Conservation (phyloP, 768 basidiomycete species). For the Mycena vulgaris region DNA sequence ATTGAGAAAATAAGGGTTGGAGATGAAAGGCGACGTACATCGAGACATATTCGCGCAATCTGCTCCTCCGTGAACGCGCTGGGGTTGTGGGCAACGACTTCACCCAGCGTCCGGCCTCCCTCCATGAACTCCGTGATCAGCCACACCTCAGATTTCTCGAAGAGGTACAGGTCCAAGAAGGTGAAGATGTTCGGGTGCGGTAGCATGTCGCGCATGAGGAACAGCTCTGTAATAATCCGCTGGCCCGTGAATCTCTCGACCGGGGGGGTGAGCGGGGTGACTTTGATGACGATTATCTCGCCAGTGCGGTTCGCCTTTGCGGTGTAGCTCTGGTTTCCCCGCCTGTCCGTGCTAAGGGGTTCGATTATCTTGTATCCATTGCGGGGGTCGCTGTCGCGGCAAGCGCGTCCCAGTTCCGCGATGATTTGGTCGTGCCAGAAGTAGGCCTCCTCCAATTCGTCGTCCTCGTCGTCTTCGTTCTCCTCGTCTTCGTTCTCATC, state of each 20-base stretch:
- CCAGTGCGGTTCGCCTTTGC: constrained; percentile 44
- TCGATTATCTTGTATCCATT: constrained; percentile 65
- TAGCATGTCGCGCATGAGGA: constrained; percentile 86
- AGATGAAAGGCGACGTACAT: constrained; percentile 61
- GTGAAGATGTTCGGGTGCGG: constrained; percentile 83
- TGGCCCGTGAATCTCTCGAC: constrained; percentile 79
- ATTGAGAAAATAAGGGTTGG: not conserved
- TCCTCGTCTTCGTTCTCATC: constrained; percentile 21
- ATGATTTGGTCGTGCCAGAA: constrained; percentile 53
- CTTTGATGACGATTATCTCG: constrained; percentile 46
- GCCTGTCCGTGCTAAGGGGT: constrained; percentile 60
- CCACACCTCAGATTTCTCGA: constrained; percentile 77
- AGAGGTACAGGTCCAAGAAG: constrained; percentile 78
- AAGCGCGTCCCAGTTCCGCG: constrained; percentile 46
- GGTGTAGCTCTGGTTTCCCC: constrained; percentile 47
- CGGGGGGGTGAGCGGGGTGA: constrained; percentile 58
- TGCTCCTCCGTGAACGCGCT: constrained; percentile 72
- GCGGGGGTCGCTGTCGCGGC: constrained; percentile 51
- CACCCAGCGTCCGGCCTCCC: constrained; percentile 77
- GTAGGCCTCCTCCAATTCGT: constrained; percentile 36
- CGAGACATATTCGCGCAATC: constrained; percentile 75
- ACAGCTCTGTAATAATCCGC: constrained; percentile 84
- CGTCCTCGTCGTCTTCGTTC: constrained; percentile 26
- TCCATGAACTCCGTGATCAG: constrained; percentile 88
- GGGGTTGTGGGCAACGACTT: constrained; percentile 83